These are phyloP conservation scores for Sphagnum contortum DNA, from an alignment of 225 moss, liverwort and hornwort genomes.

Conservation along the genomic window DNA sequence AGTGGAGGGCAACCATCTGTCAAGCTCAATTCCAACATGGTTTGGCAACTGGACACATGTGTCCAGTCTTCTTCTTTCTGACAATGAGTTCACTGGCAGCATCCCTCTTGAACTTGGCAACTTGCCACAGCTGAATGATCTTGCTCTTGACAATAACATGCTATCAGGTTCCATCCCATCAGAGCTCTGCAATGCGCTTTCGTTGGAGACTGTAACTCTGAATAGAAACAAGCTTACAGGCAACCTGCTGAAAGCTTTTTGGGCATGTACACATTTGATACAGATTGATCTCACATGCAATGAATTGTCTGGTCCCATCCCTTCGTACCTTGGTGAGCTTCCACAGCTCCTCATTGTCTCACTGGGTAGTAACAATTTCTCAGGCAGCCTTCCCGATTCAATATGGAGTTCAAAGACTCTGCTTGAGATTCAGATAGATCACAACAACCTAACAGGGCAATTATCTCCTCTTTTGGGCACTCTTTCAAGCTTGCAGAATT, in stretches of 20 bases:
- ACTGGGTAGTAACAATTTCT: constrained; percentile 40
- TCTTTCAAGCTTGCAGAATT: constrained; percentile 18
- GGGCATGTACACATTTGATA: constrained; percentile 6
- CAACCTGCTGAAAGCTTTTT: constrained; percentile 16
- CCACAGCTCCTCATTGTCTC: constrained; percentile 30
- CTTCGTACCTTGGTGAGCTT: constrained; percentile 18
- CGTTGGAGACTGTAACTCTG: constrained; percentile 27
- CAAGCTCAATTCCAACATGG: constrained; percentile 66
- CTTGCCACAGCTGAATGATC: constrained; percentile 15
- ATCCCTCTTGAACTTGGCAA: constrained; percentile 28
- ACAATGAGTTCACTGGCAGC: constrained; percentile 44
- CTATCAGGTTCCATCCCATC: constrained; percentile 35
- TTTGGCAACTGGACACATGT: constrained; percentile 64
- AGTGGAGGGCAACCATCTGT: constrained; percentile 61
- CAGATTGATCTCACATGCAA: constrained; percentile 34
- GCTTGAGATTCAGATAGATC: constrained; percentile 48
- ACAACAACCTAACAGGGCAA: constrained; percentile 31
- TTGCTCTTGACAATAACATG: constrained; percentile 33
- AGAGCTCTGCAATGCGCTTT: constrained; percentile 30
- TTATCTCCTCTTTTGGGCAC: constrained; percentile 28
- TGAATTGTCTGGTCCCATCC: constrained; percentile 26
- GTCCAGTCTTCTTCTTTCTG: constrained; percentile 31
- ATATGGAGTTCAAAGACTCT: constrained; percentile 66
- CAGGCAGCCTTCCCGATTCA: constrained; percentile 56
- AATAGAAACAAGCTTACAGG: constrained; percentile 42